Evolutionary conservation across 306 rosid species (phyloP).

Genomic region (Casuarina glauca): DNA sequence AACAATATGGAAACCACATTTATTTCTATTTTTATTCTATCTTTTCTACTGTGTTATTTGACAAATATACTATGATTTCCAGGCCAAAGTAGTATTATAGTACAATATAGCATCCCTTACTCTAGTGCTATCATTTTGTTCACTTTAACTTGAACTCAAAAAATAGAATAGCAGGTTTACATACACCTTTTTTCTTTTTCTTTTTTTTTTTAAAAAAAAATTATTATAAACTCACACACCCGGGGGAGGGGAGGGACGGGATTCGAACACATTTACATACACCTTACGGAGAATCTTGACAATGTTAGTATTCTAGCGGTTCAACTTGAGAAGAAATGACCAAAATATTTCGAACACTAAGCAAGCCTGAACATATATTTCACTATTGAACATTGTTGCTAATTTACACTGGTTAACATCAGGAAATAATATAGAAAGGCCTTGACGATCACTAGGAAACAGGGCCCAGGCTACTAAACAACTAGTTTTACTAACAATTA

Average conservation of each 20-base stretch:
- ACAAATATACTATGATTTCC: not conserved
- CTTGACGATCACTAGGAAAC: not conserved
- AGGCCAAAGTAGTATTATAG: not conserved
- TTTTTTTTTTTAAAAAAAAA: too few species aligned
- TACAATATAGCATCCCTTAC: not conserved
- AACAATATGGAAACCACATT: not conserved
- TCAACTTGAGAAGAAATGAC: conserved; percentile 1
- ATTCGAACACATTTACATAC: not conserved
- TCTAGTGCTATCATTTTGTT: not conserved
- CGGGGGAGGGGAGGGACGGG: too few species aligned
- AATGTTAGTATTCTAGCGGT: conserved; percentile 15
- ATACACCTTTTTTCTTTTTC: not conserved
- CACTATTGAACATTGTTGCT: not conserved
- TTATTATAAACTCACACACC: too few species aligned
- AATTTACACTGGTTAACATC: conserved; percentile 15
- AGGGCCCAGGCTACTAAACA: conserved; percentile 7
- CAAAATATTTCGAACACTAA: not conserved
- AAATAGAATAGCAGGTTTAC: not conserved
- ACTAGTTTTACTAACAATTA: not conserved
- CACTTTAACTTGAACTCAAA: not conserved
- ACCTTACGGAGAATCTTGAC: not conserved
- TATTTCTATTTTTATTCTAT: not conserved
- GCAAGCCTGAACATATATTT: not conserved
- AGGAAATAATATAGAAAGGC: conserved; percentile 3
- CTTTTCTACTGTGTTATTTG: not conserved